Conservation (phyloP, 2,329 filamentous ascomycete species). For the Alternaria panax region DNA sequence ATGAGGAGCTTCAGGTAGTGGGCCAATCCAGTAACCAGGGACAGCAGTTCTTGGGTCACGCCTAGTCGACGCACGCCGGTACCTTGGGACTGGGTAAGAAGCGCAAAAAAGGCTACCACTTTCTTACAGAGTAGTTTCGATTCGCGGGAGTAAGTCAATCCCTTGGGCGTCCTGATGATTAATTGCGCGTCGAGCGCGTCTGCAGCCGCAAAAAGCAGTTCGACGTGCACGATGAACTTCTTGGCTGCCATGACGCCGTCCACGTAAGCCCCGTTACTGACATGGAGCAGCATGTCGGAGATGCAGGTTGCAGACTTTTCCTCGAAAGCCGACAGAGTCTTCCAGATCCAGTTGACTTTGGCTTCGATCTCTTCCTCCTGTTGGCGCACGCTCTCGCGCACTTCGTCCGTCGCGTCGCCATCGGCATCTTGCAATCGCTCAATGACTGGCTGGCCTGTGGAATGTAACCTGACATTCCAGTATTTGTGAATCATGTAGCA, state of each 20-base stretch:
- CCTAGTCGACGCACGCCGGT: constrained; percentile 88
- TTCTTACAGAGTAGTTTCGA: constrained; percentile 99
- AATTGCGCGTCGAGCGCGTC: constrained; percentile 84
- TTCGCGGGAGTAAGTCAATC: constrained; percentile 89
- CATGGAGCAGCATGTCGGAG: constrained; percentile 97
- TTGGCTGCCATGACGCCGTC: constrained; percentile 95
- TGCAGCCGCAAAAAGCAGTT: constrained; percentile 87
- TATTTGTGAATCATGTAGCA: constrained; percentile 99
- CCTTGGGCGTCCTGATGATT: constrained; percentile 73
- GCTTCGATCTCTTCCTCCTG: constrained; percentile 96
- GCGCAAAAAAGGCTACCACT: constrained; percentile 95
- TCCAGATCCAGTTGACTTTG: constrained; percentile 98
- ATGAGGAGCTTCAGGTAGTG: constrained; percentile 98
- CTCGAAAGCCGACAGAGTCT: constrained; percentile 94
- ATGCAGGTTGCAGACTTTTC: constrained; percentile 98
- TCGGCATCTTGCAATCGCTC: constrained; percentile 50
- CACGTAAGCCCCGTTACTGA: constrained; percentile 95
- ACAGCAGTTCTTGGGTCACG: constrained; percentile 97
- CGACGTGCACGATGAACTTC: constrained; percentile 95
- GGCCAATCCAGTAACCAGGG: constrained; percentile 91
- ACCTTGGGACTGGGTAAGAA: constrained; percentile 94
- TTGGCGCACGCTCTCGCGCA: constrained; percentile 77
- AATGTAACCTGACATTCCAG: constrained; percentile 88
- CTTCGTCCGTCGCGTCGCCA: constrained; percentile 68
- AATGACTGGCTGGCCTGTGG: constrained; percentile 50